Base-by-base conservation (phyloP, 257 asterid species). In the Sherardia arvensis region DNA sequence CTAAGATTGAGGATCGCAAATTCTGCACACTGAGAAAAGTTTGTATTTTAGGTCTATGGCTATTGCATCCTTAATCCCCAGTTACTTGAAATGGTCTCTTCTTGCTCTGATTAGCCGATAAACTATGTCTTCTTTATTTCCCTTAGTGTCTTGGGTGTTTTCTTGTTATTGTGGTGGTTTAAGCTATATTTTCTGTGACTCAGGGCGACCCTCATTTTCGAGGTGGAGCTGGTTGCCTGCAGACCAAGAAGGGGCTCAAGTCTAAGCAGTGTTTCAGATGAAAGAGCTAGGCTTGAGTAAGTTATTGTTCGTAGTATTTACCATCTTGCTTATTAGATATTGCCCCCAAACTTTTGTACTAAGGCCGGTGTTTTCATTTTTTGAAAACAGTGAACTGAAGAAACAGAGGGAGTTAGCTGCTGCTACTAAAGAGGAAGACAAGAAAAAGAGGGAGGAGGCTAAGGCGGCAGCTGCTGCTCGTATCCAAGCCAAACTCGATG, bases 391-490 rank as follows among this genome's bases (percentile, higher is more conserved):
- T 63, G 97, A 90, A 76, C 85, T 93, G 23, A 93, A 90, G 81
- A 90, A 90, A 74, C 99, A 87, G 77, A 80, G 99, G 76, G 99
- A 93, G 76, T 29, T 74, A 33, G 94, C 83, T 0, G 94, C 99
- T 55, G 80, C 95, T 4, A 67, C 62, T 5, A 93, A 93, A 69
- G 97, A 90, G 79, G 99, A 87, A 73, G 99, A 93, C 72, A 93
- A 87, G 79, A 93, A 90, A 91, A 93, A 90, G 79, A 76, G 99
- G 64, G 99, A 93, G 81, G 99, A 90, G 74, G 99, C 99, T 2
- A 90, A 93, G 81, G 96, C 96, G 0, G 96, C 96, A 0, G 99
- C 99, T 6, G 90, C 99, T 23, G 99, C 99, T 32, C 82, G 97
- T 61, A 81, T 93, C 54, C 99, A 87, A 79, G 94, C 99, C 71